phyloP scores from a whole-genome alignment of 306 rosid genomes.

The Lablab purpureus region DNA sequence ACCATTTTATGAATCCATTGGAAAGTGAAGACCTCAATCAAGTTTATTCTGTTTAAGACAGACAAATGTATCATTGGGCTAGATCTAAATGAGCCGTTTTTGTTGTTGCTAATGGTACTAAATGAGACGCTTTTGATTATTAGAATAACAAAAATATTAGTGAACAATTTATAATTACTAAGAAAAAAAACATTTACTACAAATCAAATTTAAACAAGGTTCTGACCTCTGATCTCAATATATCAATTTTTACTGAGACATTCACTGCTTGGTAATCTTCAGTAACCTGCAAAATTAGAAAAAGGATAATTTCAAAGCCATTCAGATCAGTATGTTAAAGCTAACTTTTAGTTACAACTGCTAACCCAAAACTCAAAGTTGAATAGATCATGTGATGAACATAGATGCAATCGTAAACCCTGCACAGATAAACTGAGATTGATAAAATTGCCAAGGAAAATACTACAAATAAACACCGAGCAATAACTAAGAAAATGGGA shows the following conservation, averaged over 20 bases:
- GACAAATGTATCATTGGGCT: constrained; percentile 10
- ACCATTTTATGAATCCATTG: constrained; percentile 8
- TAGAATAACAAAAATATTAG: neutral
- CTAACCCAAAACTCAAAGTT: constrained; percentile 97
- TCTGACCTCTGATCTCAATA: constrained; percentile 76
- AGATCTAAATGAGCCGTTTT: constrained; percentile 6
- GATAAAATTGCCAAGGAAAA: constrained; percentile 10
- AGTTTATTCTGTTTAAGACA: neutral
- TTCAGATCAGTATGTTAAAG: constrained; percentile 47
- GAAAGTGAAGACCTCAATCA: neutral
- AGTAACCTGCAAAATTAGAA: constrained; percentile 74
- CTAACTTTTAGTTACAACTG: constrained; percentile 47
- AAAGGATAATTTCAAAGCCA: constrained; percentile 47
- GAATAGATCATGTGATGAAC: constrained; percentile 94
- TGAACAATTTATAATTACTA: neutral
- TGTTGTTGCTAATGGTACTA: neutral
- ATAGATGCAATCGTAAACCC: constrained; percentile 96
- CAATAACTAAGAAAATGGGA: constrained; percentile 24
- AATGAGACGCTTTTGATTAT: constrained; percentile 23
- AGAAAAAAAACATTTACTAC: constrained; percentile 16
- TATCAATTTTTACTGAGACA: constrained; percentile 81
- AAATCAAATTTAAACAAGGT: constrained; percentile 38
- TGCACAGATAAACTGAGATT: constrained; percentile 49
- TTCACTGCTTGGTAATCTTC: constrained; percentile 97
- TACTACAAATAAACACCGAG: neutral